Evolutionary conservation across 1,139 yeast genomes (phyloP), one percentile per base, ranked within the genome.

Genomic region (Scheffersomyces stambukii): DNA sequence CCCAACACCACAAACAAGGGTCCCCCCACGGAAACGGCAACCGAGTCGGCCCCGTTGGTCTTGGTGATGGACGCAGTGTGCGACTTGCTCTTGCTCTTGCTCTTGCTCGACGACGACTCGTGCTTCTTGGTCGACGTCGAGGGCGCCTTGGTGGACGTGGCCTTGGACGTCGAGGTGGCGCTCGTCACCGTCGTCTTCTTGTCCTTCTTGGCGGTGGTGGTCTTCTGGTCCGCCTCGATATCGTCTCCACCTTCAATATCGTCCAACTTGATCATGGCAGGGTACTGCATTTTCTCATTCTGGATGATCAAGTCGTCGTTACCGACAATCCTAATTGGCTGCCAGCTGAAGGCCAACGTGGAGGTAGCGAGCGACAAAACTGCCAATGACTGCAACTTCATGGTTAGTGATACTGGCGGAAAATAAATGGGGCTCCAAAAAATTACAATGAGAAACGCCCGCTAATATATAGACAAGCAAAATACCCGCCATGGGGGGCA

Each of bases 41-140:
- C 36, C 9, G 37, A 27, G 24, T 31, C 44, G 33, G 30, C 48
- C 24, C 35, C 44, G 34, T 40, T 40, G 19, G 47, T 41, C 34
- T 41, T 42, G 32, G 45, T 41, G 16, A 41, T 33, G 20, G 45
- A 40, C 27, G 37, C 37, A 19, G 44, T 40, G 13, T 32, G 24
- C 25, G 46, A 29, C 24, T 34, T 34, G 30, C 30, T 13, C 24
- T 30, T 32, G n/a, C 22, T 25, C 23, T 23, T 10, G 10, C 33
- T 27, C 19, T 33, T 18, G 9, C 16, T 13, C 12, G 29, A 21
- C 13, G 26, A 13, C 13, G 32, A 16, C 13, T 31, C 25, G 12
- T 27, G 16, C 20, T 37, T 35, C 23, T 33, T 35, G 22, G 28
- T 25, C 16, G 40, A 27, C 18, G 37, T 22, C 13, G 33, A 27